Conservation (phyloP, 176 grass and related monocot species). For the Oryza coarctata region DNA sequence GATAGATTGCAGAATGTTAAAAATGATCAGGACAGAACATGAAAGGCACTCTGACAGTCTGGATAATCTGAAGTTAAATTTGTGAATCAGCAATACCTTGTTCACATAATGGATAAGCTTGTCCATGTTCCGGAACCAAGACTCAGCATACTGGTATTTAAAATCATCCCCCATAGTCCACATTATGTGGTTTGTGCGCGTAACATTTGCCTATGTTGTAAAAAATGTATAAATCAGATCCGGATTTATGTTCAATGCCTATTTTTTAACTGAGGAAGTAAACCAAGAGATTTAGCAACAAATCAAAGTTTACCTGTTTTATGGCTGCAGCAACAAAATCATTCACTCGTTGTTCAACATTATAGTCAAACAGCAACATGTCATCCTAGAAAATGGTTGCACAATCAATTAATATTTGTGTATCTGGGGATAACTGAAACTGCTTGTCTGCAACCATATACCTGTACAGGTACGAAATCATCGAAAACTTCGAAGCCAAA, state of each 20-base stretch:
- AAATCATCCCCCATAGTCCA: constrained; percentile 99
- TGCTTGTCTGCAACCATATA: constrained; percentile 30
- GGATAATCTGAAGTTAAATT: not conserved
- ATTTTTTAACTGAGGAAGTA: not conserved
- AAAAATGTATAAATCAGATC: constrained; percentile 27
- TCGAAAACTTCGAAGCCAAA: constrained; percentile 76
- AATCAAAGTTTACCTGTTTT: constrained; percentile 63
- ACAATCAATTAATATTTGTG: not conserved
- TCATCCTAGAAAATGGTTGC: constrained; percentile 68
- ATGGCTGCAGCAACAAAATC: constrained; percentile 85
- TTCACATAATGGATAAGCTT: constrained; percentile 90
- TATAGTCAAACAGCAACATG: constrained; percentile 68
- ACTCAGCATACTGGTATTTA: constrained; percentile 88
- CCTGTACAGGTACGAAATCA: constrained; percentile 76
- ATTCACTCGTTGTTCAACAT: constrained; percentile 77
- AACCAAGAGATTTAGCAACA: not conserved
- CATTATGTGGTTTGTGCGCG: constrained; percentile 91
- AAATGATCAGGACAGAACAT: not conserved
- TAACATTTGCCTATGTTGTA: constrained; percentile 71
- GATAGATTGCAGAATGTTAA: not conserved
- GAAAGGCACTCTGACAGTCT: not conserved
- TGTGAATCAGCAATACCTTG: constrained; percentile 55
- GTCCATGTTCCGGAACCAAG: constrained; percentile 94
- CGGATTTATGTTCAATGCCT: constrained; percentile 29
- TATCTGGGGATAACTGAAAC: not conserved